Evolutionary conservation across 169 alveolate species (phyloP).

Genomic region (Ichthyophthirius multifiliis): DNA sequence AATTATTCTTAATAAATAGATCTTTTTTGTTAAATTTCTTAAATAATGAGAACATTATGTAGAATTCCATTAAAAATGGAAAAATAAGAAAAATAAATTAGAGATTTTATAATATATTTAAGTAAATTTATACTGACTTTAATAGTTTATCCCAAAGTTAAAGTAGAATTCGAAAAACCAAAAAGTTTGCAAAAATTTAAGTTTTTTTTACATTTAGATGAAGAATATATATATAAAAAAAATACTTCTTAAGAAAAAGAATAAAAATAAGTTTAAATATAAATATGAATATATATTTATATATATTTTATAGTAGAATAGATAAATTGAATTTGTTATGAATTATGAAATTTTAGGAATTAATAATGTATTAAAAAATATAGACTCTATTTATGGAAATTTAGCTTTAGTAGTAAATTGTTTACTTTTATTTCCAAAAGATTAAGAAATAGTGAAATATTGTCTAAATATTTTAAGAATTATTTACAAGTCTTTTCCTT

Average conservation of each 20-base stretch:
- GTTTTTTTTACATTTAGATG: background rate
- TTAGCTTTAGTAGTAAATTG: constrained; percentile 3
- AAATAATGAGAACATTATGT: background rate
- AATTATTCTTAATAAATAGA: background rate
- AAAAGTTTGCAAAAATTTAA: background rate
- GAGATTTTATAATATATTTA: background rate
- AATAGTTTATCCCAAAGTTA: background rate
- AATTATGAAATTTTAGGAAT: background rate
- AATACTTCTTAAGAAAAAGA: background rate
- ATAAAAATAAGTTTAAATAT: background rate
- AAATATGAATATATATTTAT: background rate
- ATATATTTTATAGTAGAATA: background rate
- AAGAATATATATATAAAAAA: background rate
- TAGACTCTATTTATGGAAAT: background rate
- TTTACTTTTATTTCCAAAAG: background rate
- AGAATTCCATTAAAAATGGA: background rate
- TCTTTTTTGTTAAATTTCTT: background rate
- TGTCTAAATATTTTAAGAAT: background rate
- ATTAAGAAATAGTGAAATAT: background rate
- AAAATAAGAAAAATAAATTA: background rate
- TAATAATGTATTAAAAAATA: background rate
- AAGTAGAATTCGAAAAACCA: constrained; percentile 1
- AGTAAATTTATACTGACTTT: background rate
- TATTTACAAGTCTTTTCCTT: background rate
- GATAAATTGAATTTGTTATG: background rate